These are phyloP conservation scores for Rosa hybrid DNA, from an alignment of 331 rosid species.

Conservation along the genomic window DNA sequence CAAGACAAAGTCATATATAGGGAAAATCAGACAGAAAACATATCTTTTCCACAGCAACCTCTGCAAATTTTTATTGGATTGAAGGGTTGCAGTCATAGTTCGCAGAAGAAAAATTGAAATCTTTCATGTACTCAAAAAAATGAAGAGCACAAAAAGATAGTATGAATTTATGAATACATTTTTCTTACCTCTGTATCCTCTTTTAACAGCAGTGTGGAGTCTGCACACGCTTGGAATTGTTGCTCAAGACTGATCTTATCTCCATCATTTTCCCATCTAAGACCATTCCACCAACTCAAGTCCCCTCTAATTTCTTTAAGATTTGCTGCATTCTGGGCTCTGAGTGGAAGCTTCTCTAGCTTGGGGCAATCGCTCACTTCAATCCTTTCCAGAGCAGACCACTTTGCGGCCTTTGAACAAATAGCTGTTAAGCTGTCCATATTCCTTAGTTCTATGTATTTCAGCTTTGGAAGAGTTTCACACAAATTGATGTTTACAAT, in stretches of 20 bases:
- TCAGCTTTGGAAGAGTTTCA: slow-evolving; percentile 21
- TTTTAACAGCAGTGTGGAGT: neutral
- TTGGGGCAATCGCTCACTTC: slow-evolving; percentile 18
- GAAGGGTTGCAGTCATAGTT: neutral
- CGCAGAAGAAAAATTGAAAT: neutral
- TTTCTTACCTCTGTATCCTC: slow-evolving; percentile 15
- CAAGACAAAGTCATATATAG: neutral
- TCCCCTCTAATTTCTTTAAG: slow-evolving; percentile 20
- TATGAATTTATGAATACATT: neutral
- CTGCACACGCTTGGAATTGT: slow-evolving; percentile 7
- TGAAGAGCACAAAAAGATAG: neutral
- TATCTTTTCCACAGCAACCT: neutral
- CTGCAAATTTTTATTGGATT: neutral
- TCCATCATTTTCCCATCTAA: neutral
- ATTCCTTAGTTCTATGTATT: slow-evolving; percentile 10
- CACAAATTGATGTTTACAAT: neutral
- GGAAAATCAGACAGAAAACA: neutral
- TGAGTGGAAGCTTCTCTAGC: slow-evolving; percentile 5
- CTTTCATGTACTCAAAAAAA: neutral
- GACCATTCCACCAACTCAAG: slow-evolving; percentile 13
- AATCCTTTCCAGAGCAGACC: slow-evolving; percentile 11
- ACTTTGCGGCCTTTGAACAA: neutral
- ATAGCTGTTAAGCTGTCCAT: slow-evolving; percentile 21
- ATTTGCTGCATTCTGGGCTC: slow-evolving; percentile 1
- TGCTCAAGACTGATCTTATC: slow-evolving; percentile 14